Evolutionary conservation across 1,284 basidiomycete genomes (phyloP).

Genomic region (Apiotrichum laibachii): DNA sequence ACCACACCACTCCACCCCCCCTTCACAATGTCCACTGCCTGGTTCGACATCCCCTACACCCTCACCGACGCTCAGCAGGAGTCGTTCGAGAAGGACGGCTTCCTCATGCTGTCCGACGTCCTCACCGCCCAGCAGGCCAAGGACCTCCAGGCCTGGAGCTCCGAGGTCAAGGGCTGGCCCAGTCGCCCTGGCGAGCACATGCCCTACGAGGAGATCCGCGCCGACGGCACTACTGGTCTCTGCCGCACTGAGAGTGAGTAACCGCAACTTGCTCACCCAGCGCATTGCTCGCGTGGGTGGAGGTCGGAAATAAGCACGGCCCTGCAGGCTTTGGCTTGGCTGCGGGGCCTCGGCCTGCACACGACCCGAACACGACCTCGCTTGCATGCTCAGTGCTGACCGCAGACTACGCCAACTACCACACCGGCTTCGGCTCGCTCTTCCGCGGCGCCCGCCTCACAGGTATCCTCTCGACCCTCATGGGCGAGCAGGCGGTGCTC

Average conservation of each 20-base stretch:
- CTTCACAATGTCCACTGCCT: background rate
- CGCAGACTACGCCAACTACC: slow-evolving; percentile 34
- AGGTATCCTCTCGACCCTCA: slow-evolving; percentile 29
- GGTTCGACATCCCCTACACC: slow-evolving; percentile 21
- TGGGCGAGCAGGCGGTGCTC: slow-evolving; percentile 34
- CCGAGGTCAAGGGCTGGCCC: slow-evolving; percentile 38
- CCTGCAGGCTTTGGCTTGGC: too few species aligned
- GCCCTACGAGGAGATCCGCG: slow-evolving; percentile 37
- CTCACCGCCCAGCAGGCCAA: slow-evolving; percentile 21
- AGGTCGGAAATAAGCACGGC: background rate
- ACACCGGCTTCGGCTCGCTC: slow-evolving; percentile 32
- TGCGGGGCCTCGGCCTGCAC: too few species aligned
- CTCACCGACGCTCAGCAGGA: slow-evolving; percentile 21
- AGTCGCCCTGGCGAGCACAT: slow-evolving; percentile 36
- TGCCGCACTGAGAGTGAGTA: slow-evolving; percentile 40
- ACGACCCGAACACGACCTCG: too few species aligned
- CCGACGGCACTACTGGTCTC: slow-evolving; percentile 32
- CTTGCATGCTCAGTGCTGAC: background rate
- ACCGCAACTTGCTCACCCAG: background rate
- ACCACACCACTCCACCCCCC: background rate
- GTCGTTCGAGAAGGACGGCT: slow-evolving; percentile 30
- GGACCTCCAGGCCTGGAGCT: slow-evolving; percentile 32
- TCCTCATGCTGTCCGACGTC: slow-evolving; percentile 29
- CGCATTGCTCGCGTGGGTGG: background rate
- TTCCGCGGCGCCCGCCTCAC: slow-evolving; percentile 32